Evolutionary conservation across 1,284 basidiomycete species (phyloP).

Genomic region (Trametes versicolor): DNA sequence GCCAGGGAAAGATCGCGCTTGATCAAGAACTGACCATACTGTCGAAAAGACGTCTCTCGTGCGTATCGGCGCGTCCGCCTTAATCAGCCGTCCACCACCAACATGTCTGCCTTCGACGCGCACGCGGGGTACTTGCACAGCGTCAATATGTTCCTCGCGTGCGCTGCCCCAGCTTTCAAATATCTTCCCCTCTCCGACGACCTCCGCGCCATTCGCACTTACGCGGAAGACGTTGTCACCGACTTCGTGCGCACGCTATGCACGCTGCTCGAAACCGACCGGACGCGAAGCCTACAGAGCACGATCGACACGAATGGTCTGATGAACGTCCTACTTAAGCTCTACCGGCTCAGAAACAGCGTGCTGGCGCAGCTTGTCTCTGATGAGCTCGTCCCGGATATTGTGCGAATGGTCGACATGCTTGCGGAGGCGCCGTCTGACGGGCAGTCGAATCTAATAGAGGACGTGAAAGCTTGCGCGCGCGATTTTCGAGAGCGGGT

Average conservation of each 20-base stretch:
- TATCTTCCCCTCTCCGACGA: not conserved
- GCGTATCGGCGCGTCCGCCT: not conserved
- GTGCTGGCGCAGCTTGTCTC: no score
- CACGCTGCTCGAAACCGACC: not conserved
- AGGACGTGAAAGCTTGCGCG: no score
- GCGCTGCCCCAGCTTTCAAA: not conserved
- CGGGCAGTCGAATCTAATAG: no score
- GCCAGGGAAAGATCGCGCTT: no score
- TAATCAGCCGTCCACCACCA: not conserved
- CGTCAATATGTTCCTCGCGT: not conserved
- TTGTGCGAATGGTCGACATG: no score
- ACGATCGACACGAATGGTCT: not conserved
- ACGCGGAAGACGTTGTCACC: not conserved
- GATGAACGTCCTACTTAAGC: not conserved
- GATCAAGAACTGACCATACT: no score
- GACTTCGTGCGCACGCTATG: not conserved
- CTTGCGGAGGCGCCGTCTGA: no score
- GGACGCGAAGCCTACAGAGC: not conserved
- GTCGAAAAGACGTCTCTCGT: not conserved
- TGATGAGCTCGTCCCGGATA: no score
- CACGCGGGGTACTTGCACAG: not conserved
- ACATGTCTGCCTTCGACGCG: not conserved
- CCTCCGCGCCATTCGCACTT: not conserved
- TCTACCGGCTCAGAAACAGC: no score
- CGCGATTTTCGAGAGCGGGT: no score